A percentile compares a stretch with the other conserved stretches of the same genome.
phyloP scores from a whole-genome alignment of 352 stramenopile genomes.

The Phytopythium montanum region DNA sequence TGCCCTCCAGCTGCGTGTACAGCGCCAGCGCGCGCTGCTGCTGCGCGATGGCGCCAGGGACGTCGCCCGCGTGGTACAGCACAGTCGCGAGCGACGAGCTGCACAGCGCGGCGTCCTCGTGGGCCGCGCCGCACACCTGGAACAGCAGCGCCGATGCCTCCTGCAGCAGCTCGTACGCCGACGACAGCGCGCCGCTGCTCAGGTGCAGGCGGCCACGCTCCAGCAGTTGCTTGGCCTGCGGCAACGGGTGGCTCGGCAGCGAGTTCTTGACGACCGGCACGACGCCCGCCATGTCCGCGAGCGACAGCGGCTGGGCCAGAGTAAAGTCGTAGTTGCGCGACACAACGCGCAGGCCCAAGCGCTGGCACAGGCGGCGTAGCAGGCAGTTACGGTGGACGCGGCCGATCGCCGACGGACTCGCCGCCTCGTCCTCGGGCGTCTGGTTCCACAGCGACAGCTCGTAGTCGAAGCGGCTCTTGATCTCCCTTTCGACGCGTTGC shows the following conservation, averaged over 20 bases:
- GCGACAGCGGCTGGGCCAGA: conserved; percentile 71
- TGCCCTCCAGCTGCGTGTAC: conserved; percentile 89
- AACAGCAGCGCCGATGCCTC: conserved; percentile 93
- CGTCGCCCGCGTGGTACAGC: conserved; percentile 90
- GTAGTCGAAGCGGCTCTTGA: conserved; percentile 81
- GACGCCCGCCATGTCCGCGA: conserved; percentile 91
- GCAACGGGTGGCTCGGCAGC: conserved; percentile 70
- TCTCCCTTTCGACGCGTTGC: conserved; percentile 51
- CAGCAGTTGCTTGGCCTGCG: conserved; percentile 78
- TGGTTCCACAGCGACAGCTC: conserved; percentile 66
- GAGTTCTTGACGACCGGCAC: conserved; percentile 94
- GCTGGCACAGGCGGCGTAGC: conserved; percentile 92
- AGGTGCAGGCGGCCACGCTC: conserved; percentile 88
- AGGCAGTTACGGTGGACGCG: conserved; percentile 80
- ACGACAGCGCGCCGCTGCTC: conserved; percentile 62
- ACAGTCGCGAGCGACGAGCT: conserved; percentile 91
- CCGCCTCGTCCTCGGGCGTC: conserved; percentile 17
- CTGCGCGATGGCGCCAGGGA: conserved; percentile 84
- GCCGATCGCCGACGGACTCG: conserved; percentile 15
- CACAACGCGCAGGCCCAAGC: conserved; percentile 88
- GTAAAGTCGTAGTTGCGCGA: conserved; percentile 89
- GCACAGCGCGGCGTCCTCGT: conserved; percentile 92
- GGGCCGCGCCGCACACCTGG: conserved; percentile 90
- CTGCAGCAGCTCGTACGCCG: conserved; percentile 82
- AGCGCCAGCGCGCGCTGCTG: conserved; percentile 90